These are phyloP conservation scores for Draba incana DNA, from an alignment of 345 rosid genomes.

Conservation along the genomic window DNA sequence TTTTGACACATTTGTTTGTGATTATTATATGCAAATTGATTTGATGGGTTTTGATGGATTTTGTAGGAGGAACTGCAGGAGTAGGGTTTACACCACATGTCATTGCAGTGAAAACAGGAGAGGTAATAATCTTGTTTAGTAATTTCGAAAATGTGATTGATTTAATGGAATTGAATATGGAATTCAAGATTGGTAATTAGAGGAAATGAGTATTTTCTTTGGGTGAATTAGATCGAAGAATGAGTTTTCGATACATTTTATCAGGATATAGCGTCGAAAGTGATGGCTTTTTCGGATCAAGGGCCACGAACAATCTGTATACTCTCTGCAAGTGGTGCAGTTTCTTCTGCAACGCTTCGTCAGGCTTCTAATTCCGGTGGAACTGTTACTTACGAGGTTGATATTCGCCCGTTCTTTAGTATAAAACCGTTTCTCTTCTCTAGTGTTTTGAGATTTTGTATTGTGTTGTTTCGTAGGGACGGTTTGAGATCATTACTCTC, in stretches of 20 bases:
- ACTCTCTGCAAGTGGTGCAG: constrained; percentile 89
- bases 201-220: neutral
- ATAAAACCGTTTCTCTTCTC: constrained; percentile 6
- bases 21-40: constrained; percentile 18
- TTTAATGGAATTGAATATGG: neutral
- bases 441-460: constrained; percentile 23
- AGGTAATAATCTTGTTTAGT: constrained; percentile 28
- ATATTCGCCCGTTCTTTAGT: neutral
- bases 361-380: constrained; percentile 65
- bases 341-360: constrained; percentile 68
- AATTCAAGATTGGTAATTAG: constrained; percentile 1
- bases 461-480: constrained; percentile 57
- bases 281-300: constrained; percentile 73
- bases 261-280: constrained; percentile 77
- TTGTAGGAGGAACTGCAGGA: constrained; percentile 31
- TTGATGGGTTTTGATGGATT: constrained; percentile 28
- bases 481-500: constrained; percentile 76
- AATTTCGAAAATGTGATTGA: constrained; percentile 11
- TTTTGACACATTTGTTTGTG: neutral
- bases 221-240: constrained; percentile 1
- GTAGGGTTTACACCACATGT: constrained; percentile 41
- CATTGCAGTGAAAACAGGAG: constrained; percentile 40
- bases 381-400: constrained; percentile 73
- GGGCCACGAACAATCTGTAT: constrained; percentile 83
- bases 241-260: constrained; percentile 3